Percentiles rank a stretch among this genome's conserved stretches.
Evolutionary conservation across 208 protist genomes (phyloP).

Genomic region (Angomonas deanei): DNA sequence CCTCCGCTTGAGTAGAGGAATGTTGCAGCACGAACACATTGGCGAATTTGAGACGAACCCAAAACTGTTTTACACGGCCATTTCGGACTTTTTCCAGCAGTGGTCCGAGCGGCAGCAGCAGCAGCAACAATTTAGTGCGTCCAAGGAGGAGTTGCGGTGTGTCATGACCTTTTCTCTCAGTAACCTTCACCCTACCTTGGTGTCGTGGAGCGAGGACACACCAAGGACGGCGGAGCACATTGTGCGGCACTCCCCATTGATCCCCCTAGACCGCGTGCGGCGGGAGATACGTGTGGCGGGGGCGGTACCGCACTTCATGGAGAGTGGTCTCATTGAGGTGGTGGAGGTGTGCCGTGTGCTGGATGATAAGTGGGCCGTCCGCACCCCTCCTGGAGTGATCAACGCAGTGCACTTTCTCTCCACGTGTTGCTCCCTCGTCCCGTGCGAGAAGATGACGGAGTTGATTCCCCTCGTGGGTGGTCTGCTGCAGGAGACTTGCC

Average conservation of each 20-base stretch:
- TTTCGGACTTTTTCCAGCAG: conserved; percentile 40
- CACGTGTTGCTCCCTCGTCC: conserved; percentile 29
- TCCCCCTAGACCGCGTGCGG: conserved; percentile 21
- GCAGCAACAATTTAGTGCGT: conserved; percentile 11
- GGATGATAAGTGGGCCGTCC: conserved; percentile 29
- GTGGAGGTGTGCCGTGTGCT: conserved; percentile 47
- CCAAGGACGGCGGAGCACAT: too few relatives aligned
- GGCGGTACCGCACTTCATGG: conserved; percentile 13
- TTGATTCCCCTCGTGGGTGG: conserved; percentile 17
- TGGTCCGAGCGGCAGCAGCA: conserved; percentile 19
- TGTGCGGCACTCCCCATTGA: conserved; percentile 8
- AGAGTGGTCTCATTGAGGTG: conserved; percentile 23
- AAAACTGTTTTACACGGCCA: conserved; percentile 25
- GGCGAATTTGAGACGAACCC: conserved; percentile 8
- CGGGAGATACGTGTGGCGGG: not conserved
- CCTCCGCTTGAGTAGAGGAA: conserved; percentile 46
- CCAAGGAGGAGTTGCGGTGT: conserved; percentile 8
- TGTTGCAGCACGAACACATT: conserved; percentile 32
- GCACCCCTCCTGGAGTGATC: conserved; percentile 18
- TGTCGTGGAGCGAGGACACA: too few relatives aligned
- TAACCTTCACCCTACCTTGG: too few relatives aligned
- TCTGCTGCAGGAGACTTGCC: conserved; percentile 2
- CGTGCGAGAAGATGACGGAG: conserved; percentile 23
- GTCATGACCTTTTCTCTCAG: conserved; percentile 30
- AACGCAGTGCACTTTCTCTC: conserved; percentile 40